Evolutionary conservation across 768 basidiomycete species (phyloP), one percentile per base, ranked within the genome.

Genomic region (Inosperma sp.): DNA sequence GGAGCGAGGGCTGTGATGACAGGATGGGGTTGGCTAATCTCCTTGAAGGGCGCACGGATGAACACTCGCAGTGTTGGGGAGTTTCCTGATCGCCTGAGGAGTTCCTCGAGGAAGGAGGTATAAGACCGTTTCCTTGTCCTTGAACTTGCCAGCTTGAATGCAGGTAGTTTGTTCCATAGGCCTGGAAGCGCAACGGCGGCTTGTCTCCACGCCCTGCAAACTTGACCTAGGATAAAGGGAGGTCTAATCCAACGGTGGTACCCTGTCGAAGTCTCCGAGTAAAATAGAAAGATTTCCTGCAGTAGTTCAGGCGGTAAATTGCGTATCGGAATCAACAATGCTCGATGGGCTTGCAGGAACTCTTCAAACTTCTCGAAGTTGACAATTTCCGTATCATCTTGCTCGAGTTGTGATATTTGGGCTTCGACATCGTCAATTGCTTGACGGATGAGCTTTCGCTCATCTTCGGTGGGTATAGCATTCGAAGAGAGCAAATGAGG

Each of bases 101-200:
- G 53, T 2, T 45, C 48, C 19, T 44, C 39, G 19, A 54, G 42
- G n/a, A 50, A 17, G 2, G 12, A 12, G 17, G 23, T 13, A 8
- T 50, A 54, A 8, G 35, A 36, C 3, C 48, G 9, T 3, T 22
- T 17, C 17, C 43, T 27, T 4, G 36, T 36, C 22, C 34, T 23
- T 12, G 33, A 2, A 23, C 16, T 14, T 13, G 35, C 23, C 13
- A 55, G 30, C 22, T 52, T 48, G 43, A 55, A 42, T 2, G 45
- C 43, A 4, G 54, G 54, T 12, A 55, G 49, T 12, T 52, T 43
- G 35, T 49, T 41, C 55, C 55, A 56, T 22, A 56, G 33, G 19
- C 22, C 29, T 8, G 55, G 51, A 5, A 45, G 39, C 26, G 37
- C 36, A 5, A 53, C 19, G n/a, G 55, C 46, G 3, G 50, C 31